Percentiles rank a stretch among this genome's conserved stretches.
Conservation (phyloP, 139 green algal species). For the Diplosphaera chodatii region DNA sequence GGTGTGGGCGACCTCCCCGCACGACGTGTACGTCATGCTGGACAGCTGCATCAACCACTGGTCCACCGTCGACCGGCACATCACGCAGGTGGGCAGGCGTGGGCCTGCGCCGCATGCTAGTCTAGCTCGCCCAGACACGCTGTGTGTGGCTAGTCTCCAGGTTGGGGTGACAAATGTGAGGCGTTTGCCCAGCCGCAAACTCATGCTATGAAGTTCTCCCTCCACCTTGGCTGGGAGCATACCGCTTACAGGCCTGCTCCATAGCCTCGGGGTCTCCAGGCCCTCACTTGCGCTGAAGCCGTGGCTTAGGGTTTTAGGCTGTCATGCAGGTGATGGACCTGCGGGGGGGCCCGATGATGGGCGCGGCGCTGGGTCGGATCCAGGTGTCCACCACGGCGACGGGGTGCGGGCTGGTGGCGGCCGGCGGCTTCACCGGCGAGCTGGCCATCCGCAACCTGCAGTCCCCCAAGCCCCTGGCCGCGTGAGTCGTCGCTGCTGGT, state of each 20-base stretch:
- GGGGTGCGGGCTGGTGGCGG: slow-evolving; percentile 57
- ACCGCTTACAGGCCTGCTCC: too few relatives aligned
- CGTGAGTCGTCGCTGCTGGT: slow-evolving; percentile 8
- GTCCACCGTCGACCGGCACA: slow-evolving; percentile 30
- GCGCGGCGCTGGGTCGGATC: slow-evolving; percentile 20
- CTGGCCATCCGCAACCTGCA: slow-evolving; percentile 54
- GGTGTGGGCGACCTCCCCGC: slow-evolving; percentile 68
- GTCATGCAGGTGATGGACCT: slow-evolving; percentile 36
- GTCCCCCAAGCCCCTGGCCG: background rate
- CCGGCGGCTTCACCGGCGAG: slow-evolving; percentile 79
- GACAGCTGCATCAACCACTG: slow-evolving; percentile 75
- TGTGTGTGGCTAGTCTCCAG: too few relatives aligned
- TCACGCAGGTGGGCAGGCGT: slow-evolving; percentile 12
- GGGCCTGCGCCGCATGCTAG: too few relatives aligned
- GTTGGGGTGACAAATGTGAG: too few relatives aligned
- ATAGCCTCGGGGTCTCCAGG: too few relatives aligned
- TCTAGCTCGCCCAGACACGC: too few relatives aligned
- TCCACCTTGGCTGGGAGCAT: too few relatives aligned
- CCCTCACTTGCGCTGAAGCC: too few relatives aligned
- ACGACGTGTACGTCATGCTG: slow-evolving; percentile 77
- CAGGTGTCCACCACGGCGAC: slow-evolving; percentile 79
- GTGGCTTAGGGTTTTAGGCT: too few relatives aligned
- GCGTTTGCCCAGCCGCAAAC: too few relatives aligned
- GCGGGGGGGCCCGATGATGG: slow-evolving; percentile 13
- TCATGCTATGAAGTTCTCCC: too few relatives aligned